Conservation (phyloP, 2,329 filamentous ascomycete species). For the Xylariaceae sp. region DNA sequence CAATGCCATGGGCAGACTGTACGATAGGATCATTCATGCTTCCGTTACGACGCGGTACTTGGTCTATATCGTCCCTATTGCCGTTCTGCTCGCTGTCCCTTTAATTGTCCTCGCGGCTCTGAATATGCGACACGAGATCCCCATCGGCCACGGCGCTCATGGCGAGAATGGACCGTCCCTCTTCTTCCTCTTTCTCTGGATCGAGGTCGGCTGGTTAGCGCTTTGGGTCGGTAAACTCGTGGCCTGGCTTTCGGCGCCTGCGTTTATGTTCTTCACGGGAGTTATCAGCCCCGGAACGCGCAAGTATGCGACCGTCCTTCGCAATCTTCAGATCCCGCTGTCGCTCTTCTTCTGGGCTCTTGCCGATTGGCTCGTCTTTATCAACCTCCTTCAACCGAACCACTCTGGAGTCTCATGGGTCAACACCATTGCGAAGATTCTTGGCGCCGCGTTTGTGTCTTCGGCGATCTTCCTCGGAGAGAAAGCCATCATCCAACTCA, state of each 20-base stretch:
- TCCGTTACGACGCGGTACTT: conserved; percentile 61
- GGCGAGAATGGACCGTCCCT: conserved; percentile 43
- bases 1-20: conserved; percentile 61
- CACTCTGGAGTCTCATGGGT: conserved; percentile 46
- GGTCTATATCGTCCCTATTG: conserved; percentile 62
- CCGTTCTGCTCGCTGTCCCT: conserved; percentile 55
- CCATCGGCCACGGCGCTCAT: conserved; percentile 33
- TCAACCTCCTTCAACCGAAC: conserved; percentile 42
- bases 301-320: conserved; percentile 63
- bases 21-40: conserved; percentile 59
- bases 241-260: conserved; percentile 52
- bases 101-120: conserved; percentile 51
- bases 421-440: conserved; percentile 55
- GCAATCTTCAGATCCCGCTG: conserved; percentile 59
- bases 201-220: conserved; percentile 62
- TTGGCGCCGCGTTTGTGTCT: conserved; percentile 63
- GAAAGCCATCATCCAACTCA: conserved; percentile 73
- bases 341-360: conserved; percentile 66
- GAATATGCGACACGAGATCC: conserved; percentile 36
- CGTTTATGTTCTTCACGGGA: conserved; percentile 65
- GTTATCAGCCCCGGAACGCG: conserved; percentile 64
- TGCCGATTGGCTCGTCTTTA: conserved; percentile 57
- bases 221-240: conserved; percentile 64
- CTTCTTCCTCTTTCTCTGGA: conserved; percentile 61
- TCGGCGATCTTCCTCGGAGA: conserved; percentile 69